These are phyloP conservation scores for Fomitopsis betulina DNA, from an alignment of 1,284 basidiomycete genomes.

Conservation along the genomic window DNA sequence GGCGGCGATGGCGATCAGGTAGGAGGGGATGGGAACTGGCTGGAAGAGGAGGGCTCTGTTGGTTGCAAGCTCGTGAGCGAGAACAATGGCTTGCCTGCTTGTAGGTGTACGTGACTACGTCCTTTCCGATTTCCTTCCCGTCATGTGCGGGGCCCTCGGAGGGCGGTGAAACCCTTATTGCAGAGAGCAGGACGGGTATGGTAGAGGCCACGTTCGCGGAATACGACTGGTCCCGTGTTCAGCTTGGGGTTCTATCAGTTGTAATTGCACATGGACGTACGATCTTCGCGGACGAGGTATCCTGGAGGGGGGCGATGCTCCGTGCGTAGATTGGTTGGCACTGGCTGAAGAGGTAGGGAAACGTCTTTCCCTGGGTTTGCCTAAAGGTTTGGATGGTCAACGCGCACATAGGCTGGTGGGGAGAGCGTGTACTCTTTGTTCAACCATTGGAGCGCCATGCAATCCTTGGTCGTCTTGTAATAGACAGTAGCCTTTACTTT, in stretches of 20 bases:
- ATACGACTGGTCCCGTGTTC: constrained; percentile 52
- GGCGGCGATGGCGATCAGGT: constrained; percentile 83
- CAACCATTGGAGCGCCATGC: constrained; percentile 93
- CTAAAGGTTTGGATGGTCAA: constrained; percentile 30
- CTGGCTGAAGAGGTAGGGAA: constrained; percentile 92
- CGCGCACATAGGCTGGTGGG: neutral
- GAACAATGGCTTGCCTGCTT: constrained; percentile 48
- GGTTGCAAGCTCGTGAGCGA: neutral
- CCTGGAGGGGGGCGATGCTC: constrained; percentile 78
- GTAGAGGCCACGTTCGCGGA: constrained; percentile 69
- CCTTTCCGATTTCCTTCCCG: constrained; percentile 67
- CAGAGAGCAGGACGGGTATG: constrained; percentile 83
- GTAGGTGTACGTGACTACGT: constrained; percentile 62
- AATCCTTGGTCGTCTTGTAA: constrained; percentile 75
- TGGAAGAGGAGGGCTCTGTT: constrained; percentile 25
- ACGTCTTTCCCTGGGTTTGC: constrained; percentile 85
- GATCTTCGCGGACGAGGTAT: constrained; percentile 73
- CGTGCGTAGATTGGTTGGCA: constrained; percentile 92
- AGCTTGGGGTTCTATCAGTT: neutral
- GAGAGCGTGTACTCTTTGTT: constrained; percentile 57
- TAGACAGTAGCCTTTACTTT: constrained; percentile 53
- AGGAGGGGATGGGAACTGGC: constrained; percentile 83
- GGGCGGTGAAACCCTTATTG: constrained; percentile 72
- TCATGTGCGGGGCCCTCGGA: constrained; percentile 61
- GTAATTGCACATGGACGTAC: constrained; percentile 35